Conservation (phyloP, 2,329 filamentous ascomycete species). For the Aspergillus clavatus region DNA sequence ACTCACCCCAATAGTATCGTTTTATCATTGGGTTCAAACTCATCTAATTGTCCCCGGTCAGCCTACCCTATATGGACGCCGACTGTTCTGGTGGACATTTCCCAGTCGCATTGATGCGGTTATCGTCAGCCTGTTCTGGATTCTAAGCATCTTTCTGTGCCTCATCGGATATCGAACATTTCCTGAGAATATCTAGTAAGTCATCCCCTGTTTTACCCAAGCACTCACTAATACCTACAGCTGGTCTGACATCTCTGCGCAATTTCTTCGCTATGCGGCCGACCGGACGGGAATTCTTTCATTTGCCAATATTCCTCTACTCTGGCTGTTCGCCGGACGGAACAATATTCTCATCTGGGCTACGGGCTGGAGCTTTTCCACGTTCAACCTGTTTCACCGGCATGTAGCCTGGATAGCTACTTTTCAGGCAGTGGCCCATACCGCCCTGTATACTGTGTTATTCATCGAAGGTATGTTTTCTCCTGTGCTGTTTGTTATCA, state of each 20-base stretch:
- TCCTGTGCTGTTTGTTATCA: neutral
- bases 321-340: constrained; percentile 63
- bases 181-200: constrained; percentile 46
- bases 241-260: constrained; percentile 27
- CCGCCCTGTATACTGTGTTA: constrained; percentile 52
- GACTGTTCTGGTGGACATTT: constrained; percentile 43
- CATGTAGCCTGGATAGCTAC: constrained; percentile 61
- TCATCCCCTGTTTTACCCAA: neutral
- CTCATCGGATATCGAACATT: constrained; percentile 44
- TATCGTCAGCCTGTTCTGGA: constrained; percentile 42
- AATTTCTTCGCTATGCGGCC: constrained; percentile 53
- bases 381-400: constrained; percentile 64
- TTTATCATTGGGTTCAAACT: constrained; percentile 31
- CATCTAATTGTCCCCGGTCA: constrained; percentile 43
- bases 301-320: constrained; percentile 58
- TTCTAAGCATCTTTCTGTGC: constrained; percentile 43
- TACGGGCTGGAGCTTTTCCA: constrained; percentile 64
- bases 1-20: constrained; percentile 4
- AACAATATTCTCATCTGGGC: constrained; percentile 64
- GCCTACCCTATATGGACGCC: constrained; percentile 39
- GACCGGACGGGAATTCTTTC: constrained; percentile 62
- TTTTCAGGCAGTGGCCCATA: constrained; percentile 59
- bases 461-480: constrained; percentile 22
- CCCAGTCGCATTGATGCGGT: constrained; percentile 47
- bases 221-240: constrained; percentile 7